Percentiles rank a stretch among this genome's conserved stretches.
These are phyloP conservation scores for Polyplosphaeria fusca DNA, from an alignment of 495 filamentous ascomycete genomes.

Conservation along the genomic window DNA sequence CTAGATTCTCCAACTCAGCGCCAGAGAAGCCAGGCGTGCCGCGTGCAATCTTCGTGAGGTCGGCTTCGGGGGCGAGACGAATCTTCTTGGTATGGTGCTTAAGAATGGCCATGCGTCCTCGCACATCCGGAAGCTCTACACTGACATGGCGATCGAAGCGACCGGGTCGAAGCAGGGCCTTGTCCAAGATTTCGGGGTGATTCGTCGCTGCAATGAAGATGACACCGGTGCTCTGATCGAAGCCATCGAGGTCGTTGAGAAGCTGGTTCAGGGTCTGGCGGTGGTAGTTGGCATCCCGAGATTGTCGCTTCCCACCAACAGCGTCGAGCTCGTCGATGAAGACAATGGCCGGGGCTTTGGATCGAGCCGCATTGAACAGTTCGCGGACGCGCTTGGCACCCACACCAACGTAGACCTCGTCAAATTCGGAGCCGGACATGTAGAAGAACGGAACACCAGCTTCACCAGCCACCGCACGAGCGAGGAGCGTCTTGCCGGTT, in stretches of 20 bases:
- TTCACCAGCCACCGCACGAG: constrained; percentile 93
- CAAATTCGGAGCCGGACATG: constrained; percentile 98
- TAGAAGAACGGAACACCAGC: constrained; percentile 98
- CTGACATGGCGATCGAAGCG: constrained; percentile 90
- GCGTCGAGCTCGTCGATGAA: constrained; percentile 99
- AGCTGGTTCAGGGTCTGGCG: constrained; percentile 98
- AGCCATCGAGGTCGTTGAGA: constrained; percentile 96
- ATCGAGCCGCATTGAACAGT: constrained; percentile 81
- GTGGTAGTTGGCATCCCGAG: constrained; percentile 89
- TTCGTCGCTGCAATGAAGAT: constrained; percentile 96
- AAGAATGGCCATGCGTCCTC: constrained; percentile 86
- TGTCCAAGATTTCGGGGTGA: constrained; percentile 89
- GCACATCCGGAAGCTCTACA: constrained; percentile 91
- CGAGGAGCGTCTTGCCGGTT: constrained; percentile 96
- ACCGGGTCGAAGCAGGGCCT: constrained; percentile 88
- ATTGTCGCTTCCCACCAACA: constrained; percentile 89
- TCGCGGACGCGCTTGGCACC: constrained; percentile 97
- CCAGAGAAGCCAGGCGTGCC: constrained; percentile 91
- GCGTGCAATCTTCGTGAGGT: constrained; percentile 74
- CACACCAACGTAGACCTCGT: constrained; percentile 97
- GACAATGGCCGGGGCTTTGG: constrained; percentile 90
- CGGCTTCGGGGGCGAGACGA: constrained; percentile 71
- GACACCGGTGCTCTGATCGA: constrained; percentile 87
- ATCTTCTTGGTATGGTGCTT: constrained; percentile 89
- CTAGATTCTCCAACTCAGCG: constrained; percentile 91